phyloP scores from a whole-genome alignment of 2,329 filamentous ascomycete genomes.

The Fusarium anguioides region DNA sequence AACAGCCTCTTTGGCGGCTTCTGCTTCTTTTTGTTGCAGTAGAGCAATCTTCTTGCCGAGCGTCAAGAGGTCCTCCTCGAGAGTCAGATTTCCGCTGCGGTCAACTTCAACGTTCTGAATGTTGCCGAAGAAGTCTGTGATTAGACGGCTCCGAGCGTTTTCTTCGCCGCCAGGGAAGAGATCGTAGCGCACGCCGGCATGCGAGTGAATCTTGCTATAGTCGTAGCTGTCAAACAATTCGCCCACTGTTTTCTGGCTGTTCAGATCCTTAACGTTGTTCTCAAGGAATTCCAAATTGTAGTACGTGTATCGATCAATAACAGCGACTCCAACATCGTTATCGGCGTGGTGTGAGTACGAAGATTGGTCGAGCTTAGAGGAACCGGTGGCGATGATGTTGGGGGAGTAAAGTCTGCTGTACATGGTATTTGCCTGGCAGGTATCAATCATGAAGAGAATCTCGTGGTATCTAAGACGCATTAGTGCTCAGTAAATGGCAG shows the following conservation, averaged over 20 bases:
- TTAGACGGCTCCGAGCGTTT: constrained; percentile 79
- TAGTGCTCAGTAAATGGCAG: constrained; percentile 20
- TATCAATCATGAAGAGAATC: constrained; percentile 99
- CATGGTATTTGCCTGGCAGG: constrained; percentile 99
- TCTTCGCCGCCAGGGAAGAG: constrained; percentile 88
- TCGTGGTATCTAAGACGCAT: constrained; percentile 79
- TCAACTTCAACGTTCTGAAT: constrained; percentile 97
- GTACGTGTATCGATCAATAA: constrained; percentile 98
- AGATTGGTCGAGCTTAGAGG: constrained; percentile 92
- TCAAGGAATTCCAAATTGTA: constrained; percentile 98
- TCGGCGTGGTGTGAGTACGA: constrained; percentile 98
- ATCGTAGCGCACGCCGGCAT: constrained; percentile 93
- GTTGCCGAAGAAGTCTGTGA: constrained; percentile 98
- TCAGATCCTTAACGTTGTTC: constrained; percentile 85
- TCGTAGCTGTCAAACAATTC: constrained; percentile 98
- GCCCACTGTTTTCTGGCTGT: constrained; percentile 88
- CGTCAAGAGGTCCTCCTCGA: constrained; percentile 80
- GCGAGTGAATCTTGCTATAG: constrained; percentile 91
- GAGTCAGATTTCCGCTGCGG: constrained; percentile 64
- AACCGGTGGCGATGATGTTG: constrained; percentile 98
- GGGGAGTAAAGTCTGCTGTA: constrained; percentile 98
- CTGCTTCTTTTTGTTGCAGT: constrained; percentile 61
- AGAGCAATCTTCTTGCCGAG: constrained; percentile 75
- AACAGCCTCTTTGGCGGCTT: constrained; percentile 51
- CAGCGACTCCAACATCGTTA: constrained; percentile 96